These are phyloP conservation scores for Phytopythium ostracodes DNA, from an alignment of 352 stramenopile species.

Conservation along the genomic window DNA sequence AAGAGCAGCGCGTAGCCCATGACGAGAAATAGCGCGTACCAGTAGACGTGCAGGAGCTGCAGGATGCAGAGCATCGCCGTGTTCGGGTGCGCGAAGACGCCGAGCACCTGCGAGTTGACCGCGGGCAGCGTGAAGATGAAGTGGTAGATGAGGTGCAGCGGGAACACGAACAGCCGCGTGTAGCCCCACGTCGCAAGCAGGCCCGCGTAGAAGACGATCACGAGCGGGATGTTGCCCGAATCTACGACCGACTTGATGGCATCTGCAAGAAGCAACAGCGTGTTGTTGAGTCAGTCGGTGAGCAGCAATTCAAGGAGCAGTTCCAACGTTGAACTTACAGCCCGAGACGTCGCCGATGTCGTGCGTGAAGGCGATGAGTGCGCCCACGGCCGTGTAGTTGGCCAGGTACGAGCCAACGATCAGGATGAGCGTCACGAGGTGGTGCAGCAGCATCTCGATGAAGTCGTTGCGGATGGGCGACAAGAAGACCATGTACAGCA, in stretches of 20 bases:
- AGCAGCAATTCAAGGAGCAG: neutral
- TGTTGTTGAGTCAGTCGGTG: slow-evolving; percentile 5
- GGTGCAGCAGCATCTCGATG: slow-evolving; percentile 55
- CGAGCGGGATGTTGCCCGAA: slow-evolving; percentile 25
- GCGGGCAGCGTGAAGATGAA: slow-evolving; percentile 22
- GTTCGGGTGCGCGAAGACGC: slow-evolving; percentile 24
- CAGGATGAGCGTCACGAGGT: slow-evolving; percentile 52
- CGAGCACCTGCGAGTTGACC: slow-evolving; percentile 22
- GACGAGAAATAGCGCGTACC: slow-evolving; percentile 37
- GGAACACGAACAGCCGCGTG: slow-evolving; percentile 37
- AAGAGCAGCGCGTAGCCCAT: slow-evolving; percentile 36
- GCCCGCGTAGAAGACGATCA: slow-evolving; percentile 30
- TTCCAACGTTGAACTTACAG: slow-evolving; percentile 24
- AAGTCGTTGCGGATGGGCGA: slow-evolving; percentile 61
- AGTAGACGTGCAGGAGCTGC: slow-evolving; percentile 36
- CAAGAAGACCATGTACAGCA: slow-evolving; percentile 52
- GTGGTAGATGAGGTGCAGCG: slow-evolving; percentile 38
- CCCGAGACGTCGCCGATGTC: slow-evolving; percentile 50
- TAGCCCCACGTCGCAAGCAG: slow-evolving; percentile 38
- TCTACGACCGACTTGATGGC: slow-evolving; percentile 38
- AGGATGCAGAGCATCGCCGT: slow-evolving; percentile 34
- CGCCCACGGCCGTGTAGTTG: slow-evolving; percentile 46
- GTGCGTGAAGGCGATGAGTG: slow-evolving; percentile 43
- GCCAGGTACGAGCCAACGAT: slow-evolving; percentile 48
- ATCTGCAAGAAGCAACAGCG: slow-evolving; percentile 15